Evolutionary conservation across 257 asterid species (phyloP), one percentile per base, ranked within the genome.

Genomic region (Salvia splendens): DNA sequence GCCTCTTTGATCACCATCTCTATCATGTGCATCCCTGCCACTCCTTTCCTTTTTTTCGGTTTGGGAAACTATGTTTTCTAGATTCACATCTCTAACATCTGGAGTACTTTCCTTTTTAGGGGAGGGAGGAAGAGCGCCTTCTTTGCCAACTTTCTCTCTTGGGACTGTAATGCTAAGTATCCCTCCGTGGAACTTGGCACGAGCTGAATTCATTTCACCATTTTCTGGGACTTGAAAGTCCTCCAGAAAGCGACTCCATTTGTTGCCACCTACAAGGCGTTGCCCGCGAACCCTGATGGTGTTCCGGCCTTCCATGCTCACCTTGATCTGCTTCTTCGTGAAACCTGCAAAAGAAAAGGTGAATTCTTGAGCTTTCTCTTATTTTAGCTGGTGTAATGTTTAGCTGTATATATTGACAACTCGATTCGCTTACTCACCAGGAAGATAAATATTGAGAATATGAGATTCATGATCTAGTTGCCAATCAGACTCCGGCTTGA

Each of bases 231-330:
- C 78, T 54, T 71, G 83, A 70, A 69, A 90, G 67, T 90, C 95
- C 72, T 90, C 95, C 47, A 43, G 81, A 49, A 93, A 93, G 0
- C 93, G 88, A 63, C 81, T 83, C 96, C 95, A 89, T 74, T 75
- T 83, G 78, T 83, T 93, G 14, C 87, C 94, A 0, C 81, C 84
- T 47, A 84, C 81, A 1, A 79, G 50, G 64, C 86, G 85, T 52
- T 86, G 89, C 17, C 98, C 97, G 0, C 79, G 78, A 8, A 82
- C 91, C 73, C 92, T 75, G 38, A 92, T 65, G 4, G 53, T 81
- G 41, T 73, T 86, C 51, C 42, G 70, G 28, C 86, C 89, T 82
- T 87, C 94, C 0, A 90, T 87, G 30, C 90, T 75, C 15, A 88
- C 90, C 77, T 65, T 81, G 12, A 89, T 75, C 49, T 79, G 77